A percentile compares a stretch with the other conserved stretches of the same genome.
These are phyloP conservation scores for Leccinum disarticulatum DNA, from an alignment of 768 basidiomycete genomes.

Conservation along the genomic window DNA sequence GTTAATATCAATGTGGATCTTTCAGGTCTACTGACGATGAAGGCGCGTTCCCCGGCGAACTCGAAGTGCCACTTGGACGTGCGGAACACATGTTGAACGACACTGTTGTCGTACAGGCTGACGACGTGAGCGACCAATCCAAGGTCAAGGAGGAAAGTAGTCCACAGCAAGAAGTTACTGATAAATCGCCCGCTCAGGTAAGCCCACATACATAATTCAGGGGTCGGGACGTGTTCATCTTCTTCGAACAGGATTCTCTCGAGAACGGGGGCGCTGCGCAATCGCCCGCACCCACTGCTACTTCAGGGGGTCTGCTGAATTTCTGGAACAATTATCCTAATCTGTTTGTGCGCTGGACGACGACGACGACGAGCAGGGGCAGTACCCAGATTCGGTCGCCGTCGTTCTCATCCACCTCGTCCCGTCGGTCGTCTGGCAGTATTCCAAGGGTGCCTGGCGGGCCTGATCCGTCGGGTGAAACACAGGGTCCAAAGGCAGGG, in stretches of 20 bases:
- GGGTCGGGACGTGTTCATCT: neutral
- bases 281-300: conserved; percentile 21
- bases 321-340: conserved; percentile 64
- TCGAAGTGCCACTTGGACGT: conserved; percentile 59
- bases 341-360: conserved; percentile 53
- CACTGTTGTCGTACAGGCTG: conserved; percentile 11
- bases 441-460: conserved; percentile 39
- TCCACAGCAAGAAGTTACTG: conserved; percentile 20
- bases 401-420: conserved; percentile 16
- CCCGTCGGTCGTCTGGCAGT: conserved; percentile 24
- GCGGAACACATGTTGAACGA: conserved; percentile 59
- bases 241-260: conserved; percentile 20
- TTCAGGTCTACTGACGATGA: conserved; percentile 53
- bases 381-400: conserved; percentile 19
- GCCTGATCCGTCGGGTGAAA: conserved; percentile 21
- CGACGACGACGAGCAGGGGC: conserved; percentile 23
- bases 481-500: neutral
- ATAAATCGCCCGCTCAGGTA: conserved; percentile 23
- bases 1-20: neutral
- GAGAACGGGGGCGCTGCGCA: conserved; percentile 26
- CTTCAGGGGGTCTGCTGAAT: conserved; percentile 49
- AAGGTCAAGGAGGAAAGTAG: conserved; percentile 18
- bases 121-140: conserved; percentile 15
- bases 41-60: conserved; percentile 58
- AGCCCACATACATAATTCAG: conserved; percentile 6